Evolutionary conservation across 2,329 filamentous ascomycete species (phyloP).

Genomic region (Fusarium transvaalense): DNA sequence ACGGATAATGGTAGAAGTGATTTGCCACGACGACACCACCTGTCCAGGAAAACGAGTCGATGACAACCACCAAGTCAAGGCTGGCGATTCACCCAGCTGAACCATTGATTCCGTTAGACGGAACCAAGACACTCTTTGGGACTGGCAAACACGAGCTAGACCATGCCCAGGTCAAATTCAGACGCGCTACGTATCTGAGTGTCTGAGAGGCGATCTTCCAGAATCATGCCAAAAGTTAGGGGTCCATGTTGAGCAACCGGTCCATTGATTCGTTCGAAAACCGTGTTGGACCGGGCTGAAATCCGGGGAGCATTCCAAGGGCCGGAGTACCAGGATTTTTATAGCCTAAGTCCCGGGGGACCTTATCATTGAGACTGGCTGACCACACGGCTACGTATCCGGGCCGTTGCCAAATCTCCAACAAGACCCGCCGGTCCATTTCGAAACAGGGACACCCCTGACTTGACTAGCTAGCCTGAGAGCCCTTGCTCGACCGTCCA

Average conservation of each 20-base stretch:
- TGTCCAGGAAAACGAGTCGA: slow-evolving; percentile 4
- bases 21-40: slow-evolving; percentile 22
- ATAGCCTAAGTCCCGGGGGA: slow-evolving; percentile 47
- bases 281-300: slow-evolving; percentile 47
- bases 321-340: slow-evolving; percentile 47
- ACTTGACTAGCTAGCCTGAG: background rate
- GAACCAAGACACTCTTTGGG: slow-evolving; percentile 30
- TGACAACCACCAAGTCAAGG: slow-evolving; percentile 5
- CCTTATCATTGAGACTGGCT: slow-evolving; percentile 49
- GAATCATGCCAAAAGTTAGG: slow-evolving; percentile 49
- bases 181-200: slow-evolving; percentile 28
- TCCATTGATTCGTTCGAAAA: slow-evolving; percentile 36
- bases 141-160: slow-evolving; percentile 32
- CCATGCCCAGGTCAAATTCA: slow-evolving; percentile 8
- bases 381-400: slow-evolving; percentile 54
- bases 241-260: slow-evolving; percentile 33
- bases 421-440: slow-evolving; percentile 37
- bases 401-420: slow-evolving; percentile 52
- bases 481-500: slow-evolving; percentile 36
- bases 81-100: slow-evolving; percentile 18
- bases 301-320: slow-evolving; percentile 52
- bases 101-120: slow-evolving; percentile 28
- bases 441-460: slow-evolving; percentile 36
- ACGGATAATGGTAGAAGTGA: background rate
- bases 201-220: slow-evolving; percentile 49